Evolutionary conservation across 352 stramenopile genomes (phyloP).

Genomic region (Phytophthora pinifolia): DNA sequence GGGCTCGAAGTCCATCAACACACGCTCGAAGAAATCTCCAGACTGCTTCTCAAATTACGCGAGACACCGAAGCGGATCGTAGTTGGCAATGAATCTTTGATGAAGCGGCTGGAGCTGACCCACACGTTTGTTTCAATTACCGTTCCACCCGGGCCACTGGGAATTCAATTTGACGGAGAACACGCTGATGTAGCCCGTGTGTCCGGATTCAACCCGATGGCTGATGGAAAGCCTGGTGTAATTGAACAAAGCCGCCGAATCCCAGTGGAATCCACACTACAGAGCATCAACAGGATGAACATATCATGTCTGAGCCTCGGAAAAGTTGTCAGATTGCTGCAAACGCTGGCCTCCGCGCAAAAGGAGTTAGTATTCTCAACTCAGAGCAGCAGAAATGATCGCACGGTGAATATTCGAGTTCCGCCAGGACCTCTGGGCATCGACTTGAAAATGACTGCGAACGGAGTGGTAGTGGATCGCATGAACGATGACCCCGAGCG

Average conservation of each 20-base stretch:
- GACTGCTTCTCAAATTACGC: conserved; percentile 48
- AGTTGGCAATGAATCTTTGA: conserved; percentile 38
- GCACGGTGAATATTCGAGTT: conserved; percentile 38
- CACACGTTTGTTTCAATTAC: conserved; percentile 10
- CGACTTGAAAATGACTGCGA: conserved; percentile 47
- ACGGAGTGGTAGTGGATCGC: conserved; percentile 47
- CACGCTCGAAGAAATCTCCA: conserved; percentile 40
- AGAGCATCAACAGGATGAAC: conserved; percentile 52
- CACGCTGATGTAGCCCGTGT: conserved; percentile 29
- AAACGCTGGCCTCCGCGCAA: conserved; percentile 39
- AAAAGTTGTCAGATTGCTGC: conserved; percentile 43
- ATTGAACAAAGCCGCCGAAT: conserved; percentile 42
- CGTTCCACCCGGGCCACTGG: conserved; percentile 43
- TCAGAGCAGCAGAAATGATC: conserved; percentile 13
- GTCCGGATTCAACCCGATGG: conserved; percentile 42
- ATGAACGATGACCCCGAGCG: conserved; percentile 35
- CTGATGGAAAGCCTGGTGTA: conserved; percentile 26
- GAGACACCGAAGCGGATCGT: conserved; percentile 40
- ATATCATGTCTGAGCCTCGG: conserved; percentile 48
- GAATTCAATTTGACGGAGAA: conserved; percentile 49
- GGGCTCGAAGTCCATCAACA: conserved; percentile 52
- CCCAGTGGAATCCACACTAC: conserved; percentile 38
- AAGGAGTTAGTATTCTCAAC: conserved; percentile 45
- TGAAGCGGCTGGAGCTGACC: conserved; percentile 28
- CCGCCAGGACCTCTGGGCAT: conserved; percentile 51